Evolutionary conservation across 257 asterid species (phyloP).

Genomic region (Gynochthodes officinalis): DNA sequence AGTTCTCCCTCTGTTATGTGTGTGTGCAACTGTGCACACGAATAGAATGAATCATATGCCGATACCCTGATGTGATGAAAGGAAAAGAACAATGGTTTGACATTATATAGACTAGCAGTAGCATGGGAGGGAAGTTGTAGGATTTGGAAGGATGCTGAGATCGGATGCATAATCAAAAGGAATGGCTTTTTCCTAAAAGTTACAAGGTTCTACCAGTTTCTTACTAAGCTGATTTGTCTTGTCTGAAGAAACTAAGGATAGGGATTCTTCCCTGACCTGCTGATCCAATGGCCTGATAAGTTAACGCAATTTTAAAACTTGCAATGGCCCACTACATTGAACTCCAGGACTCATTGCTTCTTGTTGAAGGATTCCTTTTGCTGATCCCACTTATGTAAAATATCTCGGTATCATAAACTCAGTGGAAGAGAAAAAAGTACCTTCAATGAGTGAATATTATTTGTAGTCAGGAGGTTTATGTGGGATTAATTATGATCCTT

Average conservation of each 20-base stretch:
- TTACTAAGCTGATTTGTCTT: conserved; percentile 15
- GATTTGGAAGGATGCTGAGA: not conserved
- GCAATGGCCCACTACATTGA: not conserved
- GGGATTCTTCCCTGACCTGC: conserved; percentile 7
- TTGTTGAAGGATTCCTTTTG: not conserved
- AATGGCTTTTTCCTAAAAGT: not conserved
- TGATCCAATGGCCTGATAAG: not conserved
- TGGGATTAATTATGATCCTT: too few relatives aligned
- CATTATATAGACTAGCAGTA: not conserved
- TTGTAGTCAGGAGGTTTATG: too few relatives aligned
- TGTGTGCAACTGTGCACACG: too few relatives aligned
- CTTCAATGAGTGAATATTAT: too few relatives aligned
- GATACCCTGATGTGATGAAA: too few relatives aligned
- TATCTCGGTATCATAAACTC: not conserved
- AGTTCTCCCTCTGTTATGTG: too few relatives aligned
- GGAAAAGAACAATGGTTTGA: too few relatives aligned
- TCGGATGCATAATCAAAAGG: not conserved
- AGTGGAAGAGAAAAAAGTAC: not conserved
- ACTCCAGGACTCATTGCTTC: too few relatives aligned
- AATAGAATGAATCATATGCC: too few relatives aligned
- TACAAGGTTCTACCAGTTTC: not conserved
- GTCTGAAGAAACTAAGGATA: not conserved
- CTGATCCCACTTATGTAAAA: not conserved
- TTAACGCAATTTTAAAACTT: not conserved
- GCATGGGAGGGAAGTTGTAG: not conserved